These are phyloP conservation scores for Lactifluus echinatus DNA, from an alignment of 768 basidiomycete genomes.

Conservation along the genomic window DNA sequence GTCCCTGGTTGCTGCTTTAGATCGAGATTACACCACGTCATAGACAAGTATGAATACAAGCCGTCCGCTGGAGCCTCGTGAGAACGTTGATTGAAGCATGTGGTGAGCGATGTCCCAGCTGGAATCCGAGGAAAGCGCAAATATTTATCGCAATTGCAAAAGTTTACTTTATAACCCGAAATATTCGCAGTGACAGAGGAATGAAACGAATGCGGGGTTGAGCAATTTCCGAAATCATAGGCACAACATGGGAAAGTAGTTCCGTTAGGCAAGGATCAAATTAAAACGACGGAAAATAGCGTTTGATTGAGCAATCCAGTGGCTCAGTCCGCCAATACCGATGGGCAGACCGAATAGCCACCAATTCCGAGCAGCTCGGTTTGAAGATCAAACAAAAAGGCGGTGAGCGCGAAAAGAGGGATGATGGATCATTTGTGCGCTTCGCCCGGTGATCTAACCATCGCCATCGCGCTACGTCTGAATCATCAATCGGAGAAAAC, in stretches of 20 bases:
- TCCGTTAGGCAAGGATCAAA: conserved; percentile 7
- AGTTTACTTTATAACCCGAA: not conserved
- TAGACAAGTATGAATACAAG: not conserved
- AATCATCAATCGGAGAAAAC: conserved; percentile 1
- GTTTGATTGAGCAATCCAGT: not conserved
- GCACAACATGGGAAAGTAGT: not conserved
- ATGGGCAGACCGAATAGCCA: not conserved
- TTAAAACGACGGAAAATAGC: too few species aligned
- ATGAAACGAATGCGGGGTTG: not conserved
- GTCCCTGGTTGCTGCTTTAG: not conserved
- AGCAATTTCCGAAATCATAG: not conserved
- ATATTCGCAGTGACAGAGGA: not conserved
- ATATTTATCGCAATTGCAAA: not conserved
- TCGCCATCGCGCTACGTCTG: conserved; percentile 2
- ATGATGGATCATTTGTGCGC: not conserved
- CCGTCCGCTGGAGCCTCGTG: not conserved
- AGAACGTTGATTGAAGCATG: not conserved
- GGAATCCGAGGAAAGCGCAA: not conserved
- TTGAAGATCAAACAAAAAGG: not conserved
- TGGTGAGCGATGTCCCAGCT: not conserved
- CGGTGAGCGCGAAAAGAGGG: not conserved
- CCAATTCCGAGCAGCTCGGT: conserved; percentile 7
- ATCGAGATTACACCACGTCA: not conserved
- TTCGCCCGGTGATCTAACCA: not conserved
- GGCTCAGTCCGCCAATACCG: not conserved